Evolutionary conservation across 495 filamentous ascomycete species (phyloP).

Genomic region (Aspergillus ostianus): DNA sequence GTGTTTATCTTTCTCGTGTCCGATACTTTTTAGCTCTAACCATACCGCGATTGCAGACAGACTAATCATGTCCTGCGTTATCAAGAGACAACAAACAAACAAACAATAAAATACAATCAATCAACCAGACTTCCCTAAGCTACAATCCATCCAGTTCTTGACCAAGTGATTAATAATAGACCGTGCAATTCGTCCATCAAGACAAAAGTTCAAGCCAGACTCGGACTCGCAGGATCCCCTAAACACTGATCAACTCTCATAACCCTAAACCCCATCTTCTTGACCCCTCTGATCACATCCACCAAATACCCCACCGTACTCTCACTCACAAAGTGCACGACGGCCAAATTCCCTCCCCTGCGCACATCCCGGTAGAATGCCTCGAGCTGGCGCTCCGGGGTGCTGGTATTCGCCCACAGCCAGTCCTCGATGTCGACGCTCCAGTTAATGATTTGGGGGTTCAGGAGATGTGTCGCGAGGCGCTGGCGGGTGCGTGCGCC

Average conservation of each 20-base stretch:
- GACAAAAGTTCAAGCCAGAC: neutral
- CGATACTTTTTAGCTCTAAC: neutral
- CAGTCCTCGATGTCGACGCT: constrained; percentile 78
- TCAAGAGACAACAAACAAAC: no score
- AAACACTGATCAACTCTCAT: constrained; percentile 82
- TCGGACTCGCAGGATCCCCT: constrained; percentile 53
- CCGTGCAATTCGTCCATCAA: neutral
- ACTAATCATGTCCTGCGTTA: no score
- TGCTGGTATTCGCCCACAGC: constrained; percentile 62
- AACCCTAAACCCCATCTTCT: constrained; percentile 60
- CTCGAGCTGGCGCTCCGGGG: constrained; percentile 72
- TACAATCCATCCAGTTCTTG: neutral
- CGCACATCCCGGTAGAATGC: constrained; percentile 68
- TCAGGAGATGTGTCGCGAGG: constrained; percentile 49
- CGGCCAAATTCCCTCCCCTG: constrained; percentile 68
- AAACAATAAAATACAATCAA: neutral
- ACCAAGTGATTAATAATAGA: neutral
- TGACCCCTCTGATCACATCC: constrained; percentile 69
- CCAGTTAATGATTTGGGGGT: constrained; percentile 67
- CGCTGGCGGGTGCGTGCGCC: constrained; percentile 69
- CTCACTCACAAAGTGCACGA: constrained; percentile 74
- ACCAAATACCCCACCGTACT: constrained; percentile 65
- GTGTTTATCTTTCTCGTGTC: neutral
- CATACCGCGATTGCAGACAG: neutral
- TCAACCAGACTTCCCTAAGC: neutral